Evolutionary conservation across 768 basidiomycete species (phyloP).

Genomic region (Suillus paluster): DNA sequence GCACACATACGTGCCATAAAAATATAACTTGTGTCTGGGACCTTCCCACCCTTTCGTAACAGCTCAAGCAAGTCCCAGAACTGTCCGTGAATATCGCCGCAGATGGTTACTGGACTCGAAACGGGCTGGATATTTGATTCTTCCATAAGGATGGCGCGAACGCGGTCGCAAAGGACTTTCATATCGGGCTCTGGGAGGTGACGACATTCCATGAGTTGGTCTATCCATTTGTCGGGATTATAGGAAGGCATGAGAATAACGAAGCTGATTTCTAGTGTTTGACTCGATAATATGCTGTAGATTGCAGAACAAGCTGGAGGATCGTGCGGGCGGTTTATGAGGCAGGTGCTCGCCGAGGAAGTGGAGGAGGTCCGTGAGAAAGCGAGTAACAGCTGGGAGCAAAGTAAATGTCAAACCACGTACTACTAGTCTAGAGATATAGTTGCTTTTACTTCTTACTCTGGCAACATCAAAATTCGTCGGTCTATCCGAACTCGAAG

Average conservation of each 20-base stretch:
- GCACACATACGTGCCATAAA: constrained; percentile 85
- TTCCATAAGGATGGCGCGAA: constrained; percentile 88
- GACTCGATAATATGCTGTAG: background rate
- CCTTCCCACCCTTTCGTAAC: constrained; percentile 80
- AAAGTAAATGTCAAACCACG: too few relatives aligned
- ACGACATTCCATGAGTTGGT: constrained; percentile 83
- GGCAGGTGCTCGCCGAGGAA: too few relatives aligned
- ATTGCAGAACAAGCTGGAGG: background rate
- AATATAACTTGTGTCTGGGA: constrained; percentile 90
- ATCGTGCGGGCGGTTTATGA: background rate
- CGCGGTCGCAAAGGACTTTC: constrained; percentile 90
- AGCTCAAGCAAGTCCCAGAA: constrained; percentile 97
- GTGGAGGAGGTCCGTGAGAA: background rate
- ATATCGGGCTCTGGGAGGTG: constrained; percentile 92
- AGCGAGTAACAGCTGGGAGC: background rate
- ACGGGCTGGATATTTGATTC: constrained; percentile 98
- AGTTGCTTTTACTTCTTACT: background rate
- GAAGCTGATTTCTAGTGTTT: background rate
- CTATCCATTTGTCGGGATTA: constrained; percentile 83
- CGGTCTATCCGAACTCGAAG: background rate
- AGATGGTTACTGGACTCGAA: constrained; percentile 91
- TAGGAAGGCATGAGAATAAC: constrained; percentile 35
- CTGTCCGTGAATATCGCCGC: constrained; percentile 97
- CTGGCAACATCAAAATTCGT: background rate
- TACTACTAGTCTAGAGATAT: constrained; percentile 5